Conservation (phyloP, 129 eudicot genomes). For the Flaveria bidentis region DNA sequence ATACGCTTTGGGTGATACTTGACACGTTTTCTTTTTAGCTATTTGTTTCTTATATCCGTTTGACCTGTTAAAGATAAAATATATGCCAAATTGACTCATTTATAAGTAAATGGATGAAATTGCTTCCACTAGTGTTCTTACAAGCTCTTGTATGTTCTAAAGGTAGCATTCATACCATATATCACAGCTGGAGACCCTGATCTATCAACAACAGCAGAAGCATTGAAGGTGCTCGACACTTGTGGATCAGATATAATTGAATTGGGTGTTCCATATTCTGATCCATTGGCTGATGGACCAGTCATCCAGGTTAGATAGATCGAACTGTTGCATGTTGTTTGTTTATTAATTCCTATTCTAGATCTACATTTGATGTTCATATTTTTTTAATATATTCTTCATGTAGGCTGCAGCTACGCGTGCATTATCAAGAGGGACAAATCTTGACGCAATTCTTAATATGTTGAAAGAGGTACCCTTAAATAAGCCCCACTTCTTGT, state of each 20-base stretch:
- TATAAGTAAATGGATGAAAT: slow-evolving; percentile 1
- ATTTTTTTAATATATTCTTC: background rate
- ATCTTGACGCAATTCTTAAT: slow-evolving; percentile 60
- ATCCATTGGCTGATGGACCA: slow-evolving; percentile 98
- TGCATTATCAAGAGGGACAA: slow-evolving; percentile 74
- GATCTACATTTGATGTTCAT: background rate
- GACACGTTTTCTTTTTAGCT: background rate
- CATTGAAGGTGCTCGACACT: slow-evolving; percentile 70
- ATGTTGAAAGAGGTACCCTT: slow-evolving; percentile 76
- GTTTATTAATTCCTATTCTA: background rate
- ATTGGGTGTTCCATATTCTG: slow-evolving; percentile 92
- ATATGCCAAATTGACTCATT: background rate
- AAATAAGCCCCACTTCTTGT: slow-evolving; percentile 6
- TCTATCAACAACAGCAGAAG: slow-evolving; percentile 81
- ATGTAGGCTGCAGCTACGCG: slow-evolving; percentile 94
- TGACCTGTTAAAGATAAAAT: background rate
- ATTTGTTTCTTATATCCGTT: background rate
- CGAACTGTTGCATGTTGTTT: background rate
- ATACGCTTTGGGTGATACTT: background rate
- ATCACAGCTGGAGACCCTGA: slow-evolving; percentile 99
- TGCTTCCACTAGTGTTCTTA: slow-evolving; percentile 17
- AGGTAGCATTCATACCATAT: slow-evolving; percentile 97
- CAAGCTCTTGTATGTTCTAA: slow-evolving; percentile 27
- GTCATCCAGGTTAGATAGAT: slow-evolving; percentile 73
- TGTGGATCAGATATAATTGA: slow-evolving; percentile 96